Evolutionary conservation across 345 rosid species (phyloP).

Genomic region (Physaria fendleri): DNA sequence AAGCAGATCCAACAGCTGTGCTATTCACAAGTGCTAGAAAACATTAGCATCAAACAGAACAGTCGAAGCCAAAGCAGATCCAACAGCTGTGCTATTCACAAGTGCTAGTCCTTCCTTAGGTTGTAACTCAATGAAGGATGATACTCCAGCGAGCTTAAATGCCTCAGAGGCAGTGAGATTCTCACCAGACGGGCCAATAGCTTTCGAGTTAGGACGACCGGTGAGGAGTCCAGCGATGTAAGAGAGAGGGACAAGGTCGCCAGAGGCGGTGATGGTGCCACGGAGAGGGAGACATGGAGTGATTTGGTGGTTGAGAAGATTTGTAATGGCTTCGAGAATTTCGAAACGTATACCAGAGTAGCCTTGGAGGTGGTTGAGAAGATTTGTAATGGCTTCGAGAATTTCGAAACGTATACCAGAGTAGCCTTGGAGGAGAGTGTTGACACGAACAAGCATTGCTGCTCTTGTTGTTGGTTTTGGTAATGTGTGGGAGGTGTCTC

Average conservation of each 20-base stretch:
- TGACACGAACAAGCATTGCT: constrained; percentile 67
- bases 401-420: constrained; percentile 70
- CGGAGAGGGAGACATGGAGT: constrained; percentile 74
- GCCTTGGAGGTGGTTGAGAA: constrained; percentile 52
- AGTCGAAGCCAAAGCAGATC: background rate
- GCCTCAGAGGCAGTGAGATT: constrained; percentile 42
- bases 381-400: constrained; percentile 57
- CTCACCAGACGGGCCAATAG: constrained; percentile 55
- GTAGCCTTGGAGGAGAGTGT: constrained; percentile 71
- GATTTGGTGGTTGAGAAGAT: constrained; percentile 52
- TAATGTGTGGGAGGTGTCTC: constrained; percentile 46
- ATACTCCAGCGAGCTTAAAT: constrained; percentile 39
- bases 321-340: constrained; percentile 58
- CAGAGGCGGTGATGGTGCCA: constrained; percentile 66
- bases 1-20: background rate
- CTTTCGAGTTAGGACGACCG: constrained; percentile 54
- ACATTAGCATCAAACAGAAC: background rate
- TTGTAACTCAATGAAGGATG: too few relatives aligned
- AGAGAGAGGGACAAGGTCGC: constrained; percentile 64
- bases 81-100: background rate
- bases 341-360: constrained; percentile 68
- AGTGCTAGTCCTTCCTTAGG: too few relatives aligned
- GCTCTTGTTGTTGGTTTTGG: constrained; percentile 59
- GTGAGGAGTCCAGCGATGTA: constrained; percentile 64
- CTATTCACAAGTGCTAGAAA: background rate